Evolutionary conservation across 192 early-diverging fungal species (phyloP).

Genomic region (Entophlyctis luteolus): DNA sequence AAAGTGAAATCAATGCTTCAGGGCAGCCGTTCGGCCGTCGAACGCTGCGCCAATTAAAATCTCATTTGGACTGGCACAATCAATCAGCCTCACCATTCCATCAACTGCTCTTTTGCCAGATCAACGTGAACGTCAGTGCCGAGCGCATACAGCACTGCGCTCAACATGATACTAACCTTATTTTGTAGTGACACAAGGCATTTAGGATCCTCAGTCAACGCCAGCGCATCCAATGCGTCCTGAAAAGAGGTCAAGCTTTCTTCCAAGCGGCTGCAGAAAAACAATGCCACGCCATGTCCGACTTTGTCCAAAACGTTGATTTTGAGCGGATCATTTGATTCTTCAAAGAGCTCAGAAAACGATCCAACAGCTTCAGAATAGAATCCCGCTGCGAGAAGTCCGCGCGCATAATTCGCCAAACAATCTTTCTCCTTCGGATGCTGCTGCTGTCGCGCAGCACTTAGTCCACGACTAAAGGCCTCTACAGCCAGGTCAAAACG

Average conservation of each 20-base stretch:
- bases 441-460: conserved; percentile 25
- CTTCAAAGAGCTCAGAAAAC: conserved; percentile 44
- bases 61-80: not conserved
- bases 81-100: conserved; percentile 52
- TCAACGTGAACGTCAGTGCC: conserved; percentile 71
- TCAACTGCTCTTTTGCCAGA: conserved; percentile 75
- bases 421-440: conserved; percentile 15
- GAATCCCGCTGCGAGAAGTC: conserved; percentile 57
- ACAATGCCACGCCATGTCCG: conserved; percentile 71
- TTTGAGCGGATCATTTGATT: conserved; percentile 8
- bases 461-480: conserved; percentile 55
- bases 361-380: conserved; percentile 56
- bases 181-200: conserved; percentile 51
- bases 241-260: conserved; percentile 73
- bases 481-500: conserved; percentile 64
- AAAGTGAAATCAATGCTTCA: conserved; percentile 62
- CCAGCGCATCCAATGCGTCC: conserved; percentile 57
- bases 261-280: conserved; percentile 63
- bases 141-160: conserved; percentile 86
- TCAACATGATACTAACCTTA: conserved; percentile 68
- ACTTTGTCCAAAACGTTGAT: conserved; percentile 32
- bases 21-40: conserved; percentile 51
- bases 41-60: conserved; percentile 39
- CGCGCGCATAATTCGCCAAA: conserved; percentile 66
- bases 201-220: conserved; percentile 17